Evolutionary conservation across 305 asterid genomes (phyloP), one percentile per base, ranked within the genome.

Genomic region (Fraxinus nigra): DNA sequence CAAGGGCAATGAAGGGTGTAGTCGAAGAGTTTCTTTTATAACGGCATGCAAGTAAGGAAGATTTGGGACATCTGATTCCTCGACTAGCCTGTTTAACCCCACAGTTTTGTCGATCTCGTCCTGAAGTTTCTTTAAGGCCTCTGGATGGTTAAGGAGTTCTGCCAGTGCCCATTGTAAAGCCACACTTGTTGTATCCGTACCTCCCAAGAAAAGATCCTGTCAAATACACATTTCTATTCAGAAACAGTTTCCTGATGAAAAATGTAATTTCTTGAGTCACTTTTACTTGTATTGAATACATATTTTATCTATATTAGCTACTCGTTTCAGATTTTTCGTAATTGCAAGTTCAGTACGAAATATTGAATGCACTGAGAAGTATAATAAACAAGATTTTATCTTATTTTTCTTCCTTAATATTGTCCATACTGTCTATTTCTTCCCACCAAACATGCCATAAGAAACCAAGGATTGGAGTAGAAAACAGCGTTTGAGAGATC

Each of bases 101-200:
- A 82, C 75, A 5, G 85, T 34, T 0, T 61, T 84, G 26, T 90
- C 87, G 80, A 90, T 84, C 80, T 88, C 93, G 37, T 35, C 79
- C 85, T 28, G 87, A 85, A 0, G 87, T 88, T 79, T 81, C 59
- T 22, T 88, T 3, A 76, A 85, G 81, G 67, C 69, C 18, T 75
- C 26, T 10, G 91, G 90, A 59, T 87, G 86, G 35, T 90, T 88
- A 33, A 90, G 86, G 20, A 88, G 89, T 78, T 90, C 91, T 0
- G 93, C 84, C 18, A 90, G 35, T 69, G 91, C 89, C 91, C 92
- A 88, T 72, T 90, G 87, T 22, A 87, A 46, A 28, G 93, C 89
- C 80, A 90, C 84, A 13, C 91, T 90, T 46, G 91, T 88, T 82
- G 93, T 87, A 72, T 90, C 88, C 0, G 90, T 90, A 22, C 93